These are phyloP conservation scores for Globisporangium rhizosaccharum DNA, from an alignment of 352 stramenopile genomes.

Conservation along the genomic window DNA sequence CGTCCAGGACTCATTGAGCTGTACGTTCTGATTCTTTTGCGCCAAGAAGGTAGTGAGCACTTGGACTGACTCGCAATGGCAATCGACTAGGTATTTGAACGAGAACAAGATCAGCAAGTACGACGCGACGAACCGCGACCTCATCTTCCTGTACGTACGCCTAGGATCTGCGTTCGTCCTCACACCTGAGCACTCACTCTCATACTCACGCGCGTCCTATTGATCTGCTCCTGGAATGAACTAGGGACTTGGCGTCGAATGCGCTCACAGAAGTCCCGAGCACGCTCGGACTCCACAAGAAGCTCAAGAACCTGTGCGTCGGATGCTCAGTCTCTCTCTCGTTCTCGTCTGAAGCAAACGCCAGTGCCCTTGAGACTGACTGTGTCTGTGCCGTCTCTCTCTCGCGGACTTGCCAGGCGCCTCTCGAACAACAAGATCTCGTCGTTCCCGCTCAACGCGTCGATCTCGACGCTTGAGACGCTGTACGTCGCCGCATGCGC, in stretches of 20 bases:
- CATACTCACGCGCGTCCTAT: background rate
- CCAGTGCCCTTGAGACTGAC: background rate
- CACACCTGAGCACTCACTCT: background rate
- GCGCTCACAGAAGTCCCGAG: slow-evolving; percentile 1
- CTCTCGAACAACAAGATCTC: slow-evolving; percentile 5
- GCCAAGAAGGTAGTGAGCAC: background rate
- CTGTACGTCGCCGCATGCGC: background rate
- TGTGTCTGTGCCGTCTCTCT: background rate
- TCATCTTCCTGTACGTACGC: slow-evolving; percentile 3
- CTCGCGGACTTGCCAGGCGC: background rate
- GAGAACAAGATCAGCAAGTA: slow-evolving; percentile 7
- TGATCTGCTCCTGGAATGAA: background rate
- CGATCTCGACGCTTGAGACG: slow-evolving; percentile 1
- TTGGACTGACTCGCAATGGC: background rate
- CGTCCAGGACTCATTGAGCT: background rate
- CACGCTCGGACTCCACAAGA: background rate
- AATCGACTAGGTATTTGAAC: background rate
- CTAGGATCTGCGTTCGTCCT: background rate
- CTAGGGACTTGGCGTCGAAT: background rate
- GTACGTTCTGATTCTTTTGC: slow-evolving; percentile 1
- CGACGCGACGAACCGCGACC: slow-evolving; percentile 2
- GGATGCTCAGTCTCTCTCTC: background rate
- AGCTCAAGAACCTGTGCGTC: slow-evolving; percentile 9
- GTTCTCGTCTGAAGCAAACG: too few relatives aligned
- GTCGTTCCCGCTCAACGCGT: slow-evolving; percentile 1